Base-by-base conservation (phyloP, 257 asterid genomes). In the Capsicum rhomboideum region DNA sequence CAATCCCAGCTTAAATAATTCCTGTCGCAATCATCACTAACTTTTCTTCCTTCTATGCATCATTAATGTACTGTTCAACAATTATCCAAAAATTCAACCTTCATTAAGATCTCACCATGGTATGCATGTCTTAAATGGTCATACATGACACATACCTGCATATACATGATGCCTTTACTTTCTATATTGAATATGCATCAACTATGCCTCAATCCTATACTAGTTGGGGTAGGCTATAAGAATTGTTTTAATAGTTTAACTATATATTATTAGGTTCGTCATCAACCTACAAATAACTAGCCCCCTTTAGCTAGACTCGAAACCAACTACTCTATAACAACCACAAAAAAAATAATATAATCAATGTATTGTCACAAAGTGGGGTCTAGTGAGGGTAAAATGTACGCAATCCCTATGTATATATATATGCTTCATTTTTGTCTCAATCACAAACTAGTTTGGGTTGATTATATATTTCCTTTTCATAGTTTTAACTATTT, bases 1-100 rank as follows among this genome's bases (percentile, higher is more conserved):
- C 68, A 78, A 55, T 67, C 79, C 84, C 46, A 42, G 82, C 77
- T 69, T 80, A 80, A 78, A 85, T 85, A 55, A 84, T 82, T 86
- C 79, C 84, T 79, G 63, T 64, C 86, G 84, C 85, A 75, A 82
- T 86, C 58, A 75, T 75, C 82, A 86, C 86, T 23, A 74, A 77
- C 78, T 80, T 86, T 80, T 49, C 68, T 28, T 74, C 78, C 54
- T 58, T 84, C 6, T 66, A 66, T 23, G 54, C 26, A 23, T 44
- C 49, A 58, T 82, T 67, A 11, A 80, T 10, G 44, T 72, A 42
- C 54, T 55, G 46, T 50, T 53, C 61, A 26, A 12, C 26, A 6
- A 46, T 71, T 55, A 23, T 74, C 31, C 77, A 77, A 54, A 77
- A 66, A 55, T 40, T 79, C 52, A 23, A 52, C 40, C 26, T 78